Evolutionary conservation across 2,329 filamentous ascomycete genomes (phyloP), one percentile per base, ranked within the genome.

Genomic region (Diplodia seriata): DNA sequence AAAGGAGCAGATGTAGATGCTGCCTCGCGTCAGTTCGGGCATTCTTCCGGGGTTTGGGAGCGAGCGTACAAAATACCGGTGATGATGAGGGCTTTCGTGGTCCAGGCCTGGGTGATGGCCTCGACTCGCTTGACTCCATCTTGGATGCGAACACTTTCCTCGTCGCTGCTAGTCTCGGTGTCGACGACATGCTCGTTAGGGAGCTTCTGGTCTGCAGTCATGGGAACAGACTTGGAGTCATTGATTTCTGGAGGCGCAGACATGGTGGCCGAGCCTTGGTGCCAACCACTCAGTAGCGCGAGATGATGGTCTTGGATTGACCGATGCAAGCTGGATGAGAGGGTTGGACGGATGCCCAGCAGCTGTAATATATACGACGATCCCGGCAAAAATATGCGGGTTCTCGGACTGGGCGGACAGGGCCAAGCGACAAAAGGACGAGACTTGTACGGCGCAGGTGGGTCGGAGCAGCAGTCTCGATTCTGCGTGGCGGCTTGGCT

Each of bases 1-100:
- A 67, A 85, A 83, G 43, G 81, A 80, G 70, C 83, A 79, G 4
- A 84, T 69, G 70, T 81, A 84, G 51, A 85, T 78, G 15, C 66
- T 68, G n/a, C 7, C 1, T n/a, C 11, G 6, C 3, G 47, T 68
- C 40, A 68, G 43, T 15, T 18, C 18, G 7, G 18, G 15, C 4
- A 3, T 49, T 6, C 12, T 15, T 29, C 31, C 20, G 15, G 31
- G 0, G 1, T 33, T 1, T 9, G 11, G 33, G 6, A 68, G n/a
- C 63, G 31, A 36, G 15, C 70, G 66, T 63, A 77, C 74, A 74
- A 69, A 26, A 72, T 68, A 75, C 77, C 20, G 72, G 73, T 12
- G 72, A 53, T 20, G 72, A 72, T 12, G 79, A 70, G 12, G 71
- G 70, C 54, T 70, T 72, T 54, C 71, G 74, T 29, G 4, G 72